Conservation (phyloP, 805 yeast genomes). For the Kazachstania psychrophila region DNA sequence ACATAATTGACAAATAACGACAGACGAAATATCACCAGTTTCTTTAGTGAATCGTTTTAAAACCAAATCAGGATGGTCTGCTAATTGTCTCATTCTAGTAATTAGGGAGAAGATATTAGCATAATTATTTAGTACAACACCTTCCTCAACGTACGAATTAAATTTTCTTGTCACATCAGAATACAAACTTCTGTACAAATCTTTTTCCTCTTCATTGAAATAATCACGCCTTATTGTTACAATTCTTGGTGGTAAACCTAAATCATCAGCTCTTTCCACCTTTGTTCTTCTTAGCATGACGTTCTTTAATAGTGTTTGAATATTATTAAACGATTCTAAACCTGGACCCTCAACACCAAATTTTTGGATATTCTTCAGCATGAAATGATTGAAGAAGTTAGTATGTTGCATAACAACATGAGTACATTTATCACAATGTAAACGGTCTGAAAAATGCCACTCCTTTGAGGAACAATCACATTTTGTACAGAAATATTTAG, state of each 20-base stretch:
- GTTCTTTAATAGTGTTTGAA: constrained; percentile 64
- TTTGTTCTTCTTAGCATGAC: constrained; percentile 93
- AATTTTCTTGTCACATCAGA: constrained; percentile 80
- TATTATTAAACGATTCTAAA: constrained; percentile 60
- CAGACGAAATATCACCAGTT: constrained; percentile 32
- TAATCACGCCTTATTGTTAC: constrained; percentile 80
- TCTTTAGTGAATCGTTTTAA: constrained; percentile 52
- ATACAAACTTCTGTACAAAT: constrained; percentile 78
- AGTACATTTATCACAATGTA: constrained; percentile 78
- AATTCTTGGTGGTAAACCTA: constrained; percentile 93
- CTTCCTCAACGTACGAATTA: constrained; percentile 88
- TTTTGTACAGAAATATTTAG: constrained; percentile 84
- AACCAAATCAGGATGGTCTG: constrained; percentile 96
- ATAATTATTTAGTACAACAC: constrained; percentile 91
- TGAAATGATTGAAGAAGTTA: constrained; percentile 89
- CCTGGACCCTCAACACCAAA: constrained; percentile 80
- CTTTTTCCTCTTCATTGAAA: constrained; percentile 93
- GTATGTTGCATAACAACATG: constrained; percentile 94
- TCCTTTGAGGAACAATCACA: constrained; percentile 76
- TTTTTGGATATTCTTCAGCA: constrained; percentile 88
- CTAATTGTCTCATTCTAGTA: constrained; percentile 95
- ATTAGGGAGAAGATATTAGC: constrained; percentile 94
- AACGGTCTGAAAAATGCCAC: constrained; percentile 79
- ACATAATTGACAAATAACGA: constrained; percentile 80
- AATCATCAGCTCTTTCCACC: constrained; percentile 91